phyloP scores from a whole-genome alignment of 345 rosid genomes.

The Eucalyptus decipiens region DNA sequence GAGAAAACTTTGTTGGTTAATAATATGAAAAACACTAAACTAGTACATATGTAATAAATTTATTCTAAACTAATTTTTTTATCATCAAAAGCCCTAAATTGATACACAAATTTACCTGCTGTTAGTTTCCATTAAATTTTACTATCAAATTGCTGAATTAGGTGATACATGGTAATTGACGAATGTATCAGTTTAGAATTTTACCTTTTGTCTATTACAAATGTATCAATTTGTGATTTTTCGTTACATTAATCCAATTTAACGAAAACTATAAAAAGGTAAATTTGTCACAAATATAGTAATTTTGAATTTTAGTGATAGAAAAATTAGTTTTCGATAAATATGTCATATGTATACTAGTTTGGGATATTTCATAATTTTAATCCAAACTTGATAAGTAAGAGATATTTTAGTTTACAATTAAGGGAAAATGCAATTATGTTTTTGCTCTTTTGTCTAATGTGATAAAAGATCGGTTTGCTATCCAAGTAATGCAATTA shows the following conservation, averaged over 20 bases:
- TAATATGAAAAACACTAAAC: too few species aligned
- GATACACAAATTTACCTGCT: accelerated
- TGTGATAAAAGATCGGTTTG: not conserved
- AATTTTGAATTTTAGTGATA: too few species aligned
- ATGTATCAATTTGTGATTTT: too few species aligned
- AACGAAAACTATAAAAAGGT: accelerated
- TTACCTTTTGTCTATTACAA: too few species aligned
- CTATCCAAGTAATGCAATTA: not conserved
- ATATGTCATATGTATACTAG: too few species aligned
- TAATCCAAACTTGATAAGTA: not conserved
- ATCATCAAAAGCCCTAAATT: too few species aligned
- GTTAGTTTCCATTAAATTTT: too few species aligned
- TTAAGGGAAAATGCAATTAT: not conserved
- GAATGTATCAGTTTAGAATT: accelerated
- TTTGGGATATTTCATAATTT: too few species aligned
- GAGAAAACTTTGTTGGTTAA: not conserved
- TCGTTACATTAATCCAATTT: accelerated
- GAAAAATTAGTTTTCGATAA: too few species aligned
- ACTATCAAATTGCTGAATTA: accelerated
- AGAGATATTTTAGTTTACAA: not conserved
- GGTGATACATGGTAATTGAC: accelerated
- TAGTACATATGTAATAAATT: accelerated
- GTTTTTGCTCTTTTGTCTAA: not conserved
- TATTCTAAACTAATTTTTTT: too few species aligned
- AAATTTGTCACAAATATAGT: too few species aligned